Evolutionary conservation across 176 grass and related monocot species (phyloP).

Genomic region (Lolium rigidum): DNA sequence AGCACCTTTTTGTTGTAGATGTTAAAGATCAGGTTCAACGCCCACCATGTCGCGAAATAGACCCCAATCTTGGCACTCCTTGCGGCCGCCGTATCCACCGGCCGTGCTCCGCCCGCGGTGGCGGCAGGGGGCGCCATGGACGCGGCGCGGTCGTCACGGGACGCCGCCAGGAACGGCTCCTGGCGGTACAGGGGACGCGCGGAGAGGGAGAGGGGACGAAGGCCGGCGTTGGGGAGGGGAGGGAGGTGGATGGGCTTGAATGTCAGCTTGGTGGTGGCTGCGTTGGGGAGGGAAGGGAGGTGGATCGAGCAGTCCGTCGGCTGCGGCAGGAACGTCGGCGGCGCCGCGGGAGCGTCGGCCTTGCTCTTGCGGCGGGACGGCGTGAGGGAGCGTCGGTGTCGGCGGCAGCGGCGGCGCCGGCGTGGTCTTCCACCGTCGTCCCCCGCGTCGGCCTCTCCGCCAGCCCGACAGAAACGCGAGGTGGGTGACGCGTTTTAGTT

Average conservation of each 20-base stretch:
- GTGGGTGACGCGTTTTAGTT: too few relatives aligned
- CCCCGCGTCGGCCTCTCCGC: too few relatives aligned
- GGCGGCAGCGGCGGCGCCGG: too few relatives aligned
- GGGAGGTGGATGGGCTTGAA: slow-evolving; percentile 58
- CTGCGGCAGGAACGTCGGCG: too few relatives aligned
- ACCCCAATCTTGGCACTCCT: slow-evolving; percentile 70
- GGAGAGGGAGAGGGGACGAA: slow-evolving; percentile 34
- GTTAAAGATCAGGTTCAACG: slow-evolving; percentile 94
- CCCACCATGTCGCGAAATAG: slow-evolving; percentile 98
- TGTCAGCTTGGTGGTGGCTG: background rate
- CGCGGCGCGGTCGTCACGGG: slow-evolving; percentile 33
- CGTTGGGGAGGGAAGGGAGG: too few relatives aligned
- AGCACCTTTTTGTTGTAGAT: slow-evolving; percentile 99
- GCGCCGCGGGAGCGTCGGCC: too few relatives aligned
- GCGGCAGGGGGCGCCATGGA: slow-evolving; percentile 38
- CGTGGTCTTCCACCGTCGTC: too few relatives aligned
- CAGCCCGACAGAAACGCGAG: too few relatives aligned
- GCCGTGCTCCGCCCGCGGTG: slow-evolving; percentile 48
- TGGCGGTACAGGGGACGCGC: slow-evolving; percentile 65
- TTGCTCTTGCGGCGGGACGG: too few relatives aligned
- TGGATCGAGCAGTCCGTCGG: too few relatives aligned
- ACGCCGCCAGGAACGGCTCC: slow-evolving; percentile 6
- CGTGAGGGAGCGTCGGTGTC: too few relatives aligned
- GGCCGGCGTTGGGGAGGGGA: slow-evolving; percentile 28
- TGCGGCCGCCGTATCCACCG: slow-evolving; percentile 32